Evolutionary conservation across 768 basidiomycete species (phyloP), one percentile per base, ranked within the genome.

Genomic region (Polyporus arcularius): DNA sequence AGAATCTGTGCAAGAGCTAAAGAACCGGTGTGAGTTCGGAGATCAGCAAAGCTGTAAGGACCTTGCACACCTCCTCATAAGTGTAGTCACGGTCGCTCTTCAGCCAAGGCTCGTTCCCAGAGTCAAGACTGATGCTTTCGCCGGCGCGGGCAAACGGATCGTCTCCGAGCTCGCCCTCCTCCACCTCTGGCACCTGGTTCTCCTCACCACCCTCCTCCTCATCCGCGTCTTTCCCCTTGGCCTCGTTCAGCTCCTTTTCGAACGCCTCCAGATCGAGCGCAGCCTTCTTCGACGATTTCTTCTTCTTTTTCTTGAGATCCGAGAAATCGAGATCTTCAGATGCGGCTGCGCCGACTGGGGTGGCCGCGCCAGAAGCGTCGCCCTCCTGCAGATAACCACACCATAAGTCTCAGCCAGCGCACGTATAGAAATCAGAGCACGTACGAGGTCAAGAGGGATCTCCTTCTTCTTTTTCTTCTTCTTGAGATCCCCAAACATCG

Each of bases 291-390:
- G 82, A 77, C 32, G 82, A 81, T 71, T 95, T 95, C 78, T 95
- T 96, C 81, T 94, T 96, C 81, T 96, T 96, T 82, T 95, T 96
- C 80, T 98, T 97, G 74, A 98, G 81, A 72, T 98, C 96, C 7
- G 91, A 93, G 73, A 98, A 98, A 77, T 94, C 92, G 60, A 96
- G 81, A 67, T 95, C 95, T 62, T 90, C 93, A 11, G 84, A 79
- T 4, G 66, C 66, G 4, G 67, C 68, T n/a, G 64, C 68, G 8
- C 35, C 58, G 1, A 72, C 60, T 16, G 88, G 85, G 14, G 89
- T 87, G 0, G 88, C 84, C 30, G 86, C 78, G 26, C 85, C 88
- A 16, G 89, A 85, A 59, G 75, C 85, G 26, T 91, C 89, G 18
- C 75, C 79, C 15, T 79, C 62, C 62, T 63, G 30, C 1, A 39